Evolutionary conservation across 164 flowering plant genomes (phyloP).

Genomic region (Liquidambar formosana): DNA sequence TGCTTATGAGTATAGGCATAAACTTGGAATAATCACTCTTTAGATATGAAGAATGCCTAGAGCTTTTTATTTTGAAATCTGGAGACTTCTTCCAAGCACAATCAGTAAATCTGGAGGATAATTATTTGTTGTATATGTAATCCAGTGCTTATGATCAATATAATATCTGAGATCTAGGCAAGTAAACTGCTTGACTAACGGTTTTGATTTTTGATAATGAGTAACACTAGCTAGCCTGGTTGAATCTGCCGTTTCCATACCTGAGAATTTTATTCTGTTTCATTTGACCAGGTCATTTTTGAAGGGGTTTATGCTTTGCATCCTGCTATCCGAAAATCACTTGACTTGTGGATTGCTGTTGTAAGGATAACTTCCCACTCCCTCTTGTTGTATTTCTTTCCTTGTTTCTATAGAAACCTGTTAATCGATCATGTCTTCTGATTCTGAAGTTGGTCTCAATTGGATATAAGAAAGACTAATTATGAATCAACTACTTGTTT

Average conservation of each 20-base stretch:
- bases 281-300: constrained; percentile 71
- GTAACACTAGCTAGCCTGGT: background rate
- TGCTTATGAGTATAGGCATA: background rate
- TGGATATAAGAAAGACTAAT: background rate
- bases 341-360: constrained; percentile 98
- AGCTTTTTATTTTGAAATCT: background rate
- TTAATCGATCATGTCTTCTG: no score
- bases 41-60: background rate
- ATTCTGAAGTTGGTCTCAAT: background rate
- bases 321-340: constrained; percentile 82
- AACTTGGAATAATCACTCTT: background rate
- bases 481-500: constrained; percentile 10
- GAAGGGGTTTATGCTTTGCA: constrained; percentile 99
- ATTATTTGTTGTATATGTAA: background rate
- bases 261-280: constrained; percentile 6
- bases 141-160: background rate
- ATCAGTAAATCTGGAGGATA: background rate
- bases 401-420: background rate
- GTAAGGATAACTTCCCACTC: constrained; percentile 49
- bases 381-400: constrained; percentile 17
- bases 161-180: background rate
- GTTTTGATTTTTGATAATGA: background rate
- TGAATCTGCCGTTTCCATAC: background rate
- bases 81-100: background rate
- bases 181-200: background rate